These are phyloP conservation scores for Iris pallida DNA, from an alignment of 116 monocot species.

Conservation along the genomic window DNA sequence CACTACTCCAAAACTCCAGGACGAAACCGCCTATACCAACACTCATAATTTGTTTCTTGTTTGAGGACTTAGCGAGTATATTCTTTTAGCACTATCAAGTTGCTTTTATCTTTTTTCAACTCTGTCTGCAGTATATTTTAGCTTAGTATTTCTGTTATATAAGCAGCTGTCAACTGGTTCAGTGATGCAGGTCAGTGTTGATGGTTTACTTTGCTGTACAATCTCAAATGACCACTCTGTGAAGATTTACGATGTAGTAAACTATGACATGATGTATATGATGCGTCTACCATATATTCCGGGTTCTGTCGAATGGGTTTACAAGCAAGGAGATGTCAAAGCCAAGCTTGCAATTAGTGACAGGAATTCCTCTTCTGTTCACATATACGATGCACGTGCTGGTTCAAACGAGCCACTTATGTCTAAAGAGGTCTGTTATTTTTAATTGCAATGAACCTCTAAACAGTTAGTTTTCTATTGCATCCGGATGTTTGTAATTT, in stretches of 20 bases:
- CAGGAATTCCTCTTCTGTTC: conserved; percentile 52
- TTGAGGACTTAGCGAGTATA: too few relatives aligned
- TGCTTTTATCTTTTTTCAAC: not conserved
- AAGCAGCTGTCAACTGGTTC: conserved; percentile 41
- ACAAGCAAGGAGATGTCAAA: conserved; percentile 88
- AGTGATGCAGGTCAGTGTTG: conserved; percentile 82
- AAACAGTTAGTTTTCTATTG: not conserved
- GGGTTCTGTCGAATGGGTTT: conserved; percentile 87
- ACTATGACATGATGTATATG: conserved; percentile 99
- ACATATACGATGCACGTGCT: conserved; percentile 80
- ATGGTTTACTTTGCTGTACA: conserved; percentile 95
- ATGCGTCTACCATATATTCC: conserved; percentile 76
- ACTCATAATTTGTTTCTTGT: too few relatives aligned
- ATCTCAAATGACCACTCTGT: conserved; percentile 81
- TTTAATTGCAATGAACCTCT: not conserved
- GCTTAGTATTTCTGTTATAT: not conserved
- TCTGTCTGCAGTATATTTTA: not conserved
- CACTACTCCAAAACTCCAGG: too few relatives aligned
- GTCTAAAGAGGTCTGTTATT: conserved; percentile 59
- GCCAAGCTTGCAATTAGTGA: conserved; percentile 87
- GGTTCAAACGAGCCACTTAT: conserved; percentile 79
- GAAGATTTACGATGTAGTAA: conserved; percentile 97
- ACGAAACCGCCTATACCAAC: too few relatives aligned
- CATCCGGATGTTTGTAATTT: not conserved
- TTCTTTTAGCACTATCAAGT: too few relatives aligned